A percentile compares a stretch with the other conserved stretches of the same genome.
Conservation (phyloP, 1,284 basidiomycete species). For the Farysia itapuensis region DNA sequence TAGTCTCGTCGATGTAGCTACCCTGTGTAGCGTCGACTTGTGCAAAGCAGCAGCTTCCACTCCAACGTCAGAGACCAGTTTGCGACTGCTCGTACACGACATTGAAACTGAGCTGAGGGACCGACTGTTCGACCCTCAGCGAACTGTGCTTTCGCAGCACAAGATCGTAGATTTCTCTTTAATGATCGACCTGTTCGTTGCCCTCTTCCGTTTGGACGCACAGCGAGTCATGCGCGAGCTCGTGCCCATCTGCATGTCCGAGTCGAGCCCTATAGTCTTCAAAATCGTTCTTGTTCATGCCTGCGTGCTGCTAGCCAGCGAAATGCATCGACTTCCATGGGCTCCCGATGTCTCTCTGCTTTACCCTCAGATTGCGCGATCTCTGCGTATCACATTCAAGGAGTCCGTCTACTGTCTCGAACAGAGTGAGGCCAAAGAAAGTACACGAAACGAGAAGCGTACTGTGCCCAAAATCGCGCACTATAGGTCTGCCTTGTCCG, state of each 20-base stretch:
- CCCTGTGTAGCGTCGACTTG: conserved; percentile 78
- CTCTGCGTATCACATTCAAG: conserved; percentile 39
- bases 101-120: conserved; percentile 49
- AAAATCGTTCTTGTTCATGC: conserved; percentile 47
- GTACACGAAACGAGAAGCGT: conserved; percentile 8
- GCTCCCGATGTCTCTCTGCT: conserved; percentile 36
- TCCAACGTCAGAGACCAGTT: conserved; percentile 66
- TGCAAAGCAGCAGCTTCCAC: conserved; percentile 77
- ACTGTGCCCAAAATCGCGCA: neutral
- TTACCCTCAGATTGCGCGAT: conserved; percentile 39
- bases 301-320: conserved; percentile 41
- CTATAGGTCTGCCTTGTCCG: conserved; percentile 17
- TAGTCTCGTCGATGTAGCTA: conserved; percentile 67
- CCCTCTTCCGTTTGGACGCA: conserved; percentile 55
- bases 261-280: conserved; percentile 39
- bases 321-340: conserved; percentile 39
- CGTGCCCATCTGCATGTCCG: conserved; percentile 42
- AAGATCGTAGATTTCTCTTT: conserved; percentile 47
- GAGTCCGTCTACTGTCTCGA: conserved; percentile 27
- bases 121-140: conserved; percentile 47
- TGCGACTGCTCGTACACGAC: conserved; percentile 67
- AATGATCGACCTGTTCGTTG: conserved; percentile 53
- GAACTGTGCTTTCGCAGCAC: conserved; percentile 32
- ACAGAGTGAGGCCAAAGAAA: conserved; percentile 3
- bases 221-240: conserved; percentile 39